Base-by-base conservation (phyloP, 352 stramenopile genomes). In the Pythium periplocum region DNA sequence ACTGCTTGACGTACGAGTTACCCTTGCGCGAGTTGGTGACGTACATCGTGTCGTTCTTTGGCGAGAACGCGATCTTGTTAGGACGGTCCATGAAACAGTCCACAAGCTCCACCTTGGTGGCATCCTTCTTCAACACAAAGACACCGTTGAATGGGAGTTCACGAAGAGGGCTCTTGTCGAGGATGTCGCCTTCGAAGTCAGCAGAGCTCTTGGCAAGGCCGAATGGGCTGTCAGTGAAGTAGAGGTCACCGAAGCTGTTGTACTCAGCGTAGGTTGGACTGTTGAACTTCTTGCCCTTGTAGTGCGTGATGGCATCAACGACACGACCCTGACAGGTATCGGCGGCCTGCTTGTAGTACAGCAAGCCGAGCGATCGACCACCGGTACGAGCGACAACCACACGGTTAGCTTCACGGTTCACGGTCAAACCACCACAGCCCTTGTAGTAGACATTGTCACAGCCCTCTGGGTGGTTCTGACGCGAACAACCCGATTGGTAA, bases 51-150 rank as follows among this genome's bases (percentile, higher is more conserved):
- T 88, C 73, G 44, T 87, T 64, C 35, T 75, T 54, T 6, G 81
- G 78, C 17, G 78, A 87, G 54, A 92, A 90, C 17, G 81, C 81
- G 39, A 92, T 88, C 64, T 89, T 88, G 67, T 89, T 89, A n/a
- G 81, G 81, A 7, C 81, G 78, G 41, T 80, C 80, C 77, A 92
- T 87, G 48, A 69, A 68, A 47, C 78, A 87, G 43, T 92, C 81
- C 40, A 90, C 50, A 17, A 87, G 70, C 47, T 82, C 66, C 32
- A 89, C 70, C 38, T 80, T 59, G 33, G 62, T 68, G 12, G 66
- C 68, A 42, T 64, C 64, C 51, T 83, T 83, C 42, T 65, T 66
- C 35, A 89, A 71, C 57, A 83, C 64, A 61, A 87, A 92, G 42
- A 92, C 71, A 35, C 81, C 81, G 56, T 90, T 92, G 53, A 87